These are phyloP conservation scores for Tylopilus sp. DNA, from an alignment of 768 basidiomycete species.

Conservation along the genomic window DNA sequence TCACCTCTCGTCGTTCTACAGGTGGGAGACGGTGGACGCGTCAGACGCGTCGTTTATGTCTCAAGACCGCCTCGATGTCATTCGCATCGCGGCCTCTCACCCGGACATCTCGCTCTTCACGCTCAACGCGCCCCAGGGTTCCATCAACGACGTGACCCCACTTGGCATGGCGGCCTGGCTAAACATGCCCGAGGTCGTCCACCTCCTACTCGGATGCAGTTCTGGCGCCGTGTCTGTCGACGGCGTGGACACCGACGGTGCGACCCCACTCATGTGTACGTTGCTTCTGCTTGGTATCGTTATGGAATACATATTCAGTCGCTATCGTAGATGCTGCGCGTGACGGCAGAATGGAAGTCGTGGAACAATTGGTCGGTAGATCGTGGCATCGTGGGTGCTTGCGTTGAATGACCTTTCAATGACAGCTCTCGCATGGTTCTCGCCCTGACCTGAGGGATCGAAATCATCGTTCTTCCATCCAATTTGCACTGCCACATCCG, in stretches of 20 bases:
- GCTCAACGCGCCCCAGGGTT: slow-evolving; percentile 68
- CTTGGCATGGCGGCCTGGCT: slow-evolving; percentile 80
- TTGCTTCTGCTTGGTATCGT: slow-evolving; percentile 11
- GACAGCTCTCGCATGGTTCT: slow-evolving; percentile 58
- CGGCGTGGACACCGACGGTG: slow-evolving; percentile 70
- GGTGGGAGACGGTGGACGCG: slow-evolving; percentile 70
- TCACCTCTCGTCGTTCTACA: slow-evolving; percentile 24
- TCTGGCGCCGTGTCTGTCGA: slow-evolving; percentile 64
- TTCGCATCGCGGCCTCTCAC: slow-evolving; percentile 53
- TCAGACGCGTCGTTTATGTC: slow-evolving; percentile 68
- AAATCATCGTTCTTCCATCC: slow-evolving; percentile 68
- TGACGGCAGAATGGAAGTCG: slow-evolving; percentile 68
- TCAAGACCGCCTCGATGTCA: slow-evolving; percentile 50
- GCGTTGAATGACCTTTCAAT: slow-evolving; percentile 5
- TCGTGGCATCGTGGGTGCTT: background rate
- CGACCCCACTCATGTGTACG: slow-evolving; percentile 84
- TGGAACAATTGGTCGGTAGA: slow-evolving; percentile 55
- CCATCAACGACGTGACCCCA: slow-evolving; percentile 71
- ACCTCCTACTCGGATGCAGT: slow-evolving; percentile 60
- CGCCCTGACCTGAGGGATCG: slow-evolving; percentile 70
- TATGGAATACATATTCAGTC: background rate
- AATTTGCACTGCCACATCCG: slow-evolving; percentile 62
- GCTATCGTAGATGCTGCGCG: slow-evolving; percentile 64
- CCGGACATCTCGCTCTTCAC: slow-evolving; percentile 63
- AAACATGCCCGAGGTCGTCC: slow-evolving; percentile 58